These are phyloP conservation scores for Ogataea henricii DNA, from an alignment of 805 yeast species.

Conservation along the genomic window DNA sequence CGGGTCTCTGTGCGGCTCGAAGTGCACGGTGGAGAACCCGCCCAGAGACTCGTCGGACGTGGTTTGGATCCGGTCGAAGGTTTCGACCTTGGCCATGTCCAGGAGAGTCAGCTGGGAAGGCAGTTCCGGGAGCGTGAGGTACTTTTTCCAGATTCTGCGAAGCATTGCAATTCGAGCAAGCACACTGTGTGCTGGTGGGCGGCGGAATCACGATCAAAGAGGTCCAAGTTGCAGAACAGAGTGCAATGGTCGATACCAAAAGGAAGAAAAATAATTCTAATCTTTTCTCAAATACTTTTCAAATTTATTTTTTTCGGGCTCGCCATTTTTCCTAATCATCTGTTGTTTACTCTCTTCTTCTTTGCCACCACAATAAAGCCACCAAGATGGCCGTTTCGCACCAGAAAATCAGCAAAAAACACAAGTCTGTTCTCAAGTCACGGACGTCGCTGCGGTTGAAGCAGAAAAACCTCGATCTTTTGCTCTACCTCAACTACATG, in stretches of 20 bases:
- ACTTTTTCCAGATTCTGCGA: conserved; percentile 15
- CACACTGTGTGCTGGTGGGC: neutral
- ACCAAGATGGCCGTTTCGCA: conserved; percentile 14
- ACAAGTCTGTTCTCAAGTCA: conserved; percentile 13
- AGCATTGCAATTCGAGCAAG: conserved; percentile 4
- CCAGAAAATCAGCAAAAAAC: conserved; percentile 17
- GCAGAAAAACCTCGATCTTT: conserved; percentile 28
- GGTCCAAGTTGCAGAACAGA: neutral
- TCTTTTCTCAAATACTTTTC: neutral
- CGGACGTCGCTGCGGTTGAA: conserved; percentile 12
- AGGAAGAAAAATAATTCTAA: neutral
- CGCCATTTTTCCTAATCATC: neutral
- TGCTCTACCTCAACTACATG: conserved; percentile 49
- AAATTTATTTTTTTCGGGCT: neutral
- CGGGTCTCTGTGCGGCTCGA: conserved; percentile 45
- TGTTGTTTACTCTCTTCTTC: neutral
- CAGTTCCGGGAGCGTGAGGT: conserved; percentile 18
- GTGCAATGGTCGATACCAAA: no score
- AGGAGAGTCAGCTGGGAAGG: conserved; percentile 45
- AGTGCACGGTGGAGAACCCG: conserved; percentile 61
- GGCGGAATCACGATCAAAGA: neutral
- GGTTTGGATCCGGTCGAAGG: conserved; percentile 52
- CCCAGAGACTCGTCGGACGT: conserved; percentile 77
- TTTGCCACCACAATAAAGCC: neutral
- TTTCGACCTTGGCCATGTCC: conserved; percentile 56